A percentile compares a stretch with the other conserved stretches of the same genome.
Conservation (phyloP, 306 rosid species). For the Cucumis hystrix region DNA sequence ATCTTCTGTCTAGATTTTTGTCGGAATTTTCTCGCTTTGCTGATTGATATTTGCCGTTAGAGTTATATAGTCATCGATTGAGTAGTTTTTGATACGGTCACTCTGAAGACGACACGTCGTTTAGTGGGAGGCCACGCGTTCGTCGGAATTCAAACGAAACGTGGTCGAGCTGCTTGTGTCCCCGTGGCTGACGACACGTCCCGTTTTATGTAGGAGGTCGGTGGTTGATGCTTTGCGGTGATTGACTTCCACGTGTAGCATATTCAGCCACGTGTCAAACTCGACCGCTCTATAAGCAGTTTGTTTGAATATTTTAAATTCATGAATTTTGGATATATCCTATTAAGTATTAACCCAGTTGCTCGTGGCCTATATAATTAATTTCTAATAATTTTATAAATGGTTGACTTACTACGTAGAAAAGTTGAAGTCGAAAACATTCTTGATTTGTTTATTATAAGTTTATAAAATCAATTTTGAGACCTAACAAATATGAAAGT, state of each 20-base stretch:
- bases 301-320: too few species aligned
- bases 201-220: background rate
- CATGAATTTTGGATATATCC: too few species aligned
- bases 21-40: background rate
- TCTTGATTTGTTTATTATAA: too few species aligned
- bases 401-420: too few species aligned
- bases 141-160: background rate
- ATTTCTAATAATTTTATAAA: too few species aligned
- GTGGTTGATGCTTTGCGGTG: background rate
- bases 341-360: too few species aligned
- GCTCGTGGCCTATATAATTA: too few species aligned
- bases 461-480: too few species aligned
- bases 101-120: background rate
- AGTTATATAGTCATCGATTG: background rate
- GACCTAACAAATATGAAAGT: too few species aligned
- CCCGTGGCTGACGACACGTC: background rate
- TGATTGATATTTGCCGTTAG: background rate
- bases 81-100: background rate
- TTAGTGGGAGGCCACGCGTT: background rate
- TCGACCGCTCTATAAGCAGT: background rate
- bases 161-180: background rate
- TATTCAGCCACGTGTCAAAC: conserved; percentile 2
- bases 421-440: too few species aligned
- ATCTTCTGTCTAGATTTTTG: background rate
- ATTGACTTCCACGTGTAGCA: background rate